Base-by-base conservation (phyloP, 164 flowering plant genomes). In the Tetracentron sinense region DNA sequence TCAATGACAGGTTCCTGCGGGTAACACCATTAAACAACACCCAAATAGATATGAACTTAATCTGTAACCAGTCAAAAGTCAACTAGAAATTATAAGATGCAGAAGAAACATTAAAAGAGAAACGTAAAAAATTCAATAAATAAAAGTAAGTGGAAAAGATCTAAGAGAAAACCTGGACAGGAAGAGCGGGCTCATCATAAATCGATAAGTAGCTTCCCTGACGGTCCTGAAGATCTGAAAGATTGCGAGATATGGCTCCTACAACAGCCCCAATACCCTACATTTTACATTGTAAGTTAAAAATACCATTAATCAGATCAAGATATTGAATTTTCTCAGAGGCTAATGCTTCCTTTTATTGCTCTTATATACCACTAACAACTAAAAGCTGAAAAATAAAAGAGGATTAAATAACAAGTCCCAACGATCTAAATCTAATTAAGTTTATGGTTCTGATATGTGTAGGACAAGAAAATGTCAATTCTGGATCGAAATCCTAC, bases 201-300 rank as follows among this genome's bases (percentile, higher is more conserved):
- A 82, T 80, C 54, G 86, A 82, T 51, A 67, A 30, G 62, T 61
- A 78, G 64, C 76, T 78, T 54, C 79, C 87, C 12, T 75, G 75
- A 52, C 54, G 60, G 25, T 72, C 77, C 54, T 80, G 78, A 31
- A 83, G 81, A 62, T 83, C 82, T 4, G 72, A 69, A 72, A 83
- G 84, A 64, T 81, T 80, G 56, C 79, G 79, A 50, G 87, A 70
- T 62, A 83, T 66, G 52, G 83, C 74, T 52, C 87, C 87, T 26
- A 78, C 82, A 46, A 83, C 84, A 55, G 87, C 87, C 47, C 81
- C 78, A 64, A 83, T 46, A 17, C 84, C 87, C 85, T 81, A 74
- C 67, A 69, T 49, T 62, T 38, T 10, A 33, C 56, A 52, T n/a
- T 23, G 10, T 30, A 42, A 27, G 55, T 29, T 4, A 26, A 62